Conservation (phyloP, 2,329 filamentous ascomycete species). For the Fusarium staphyleae region DNA sequence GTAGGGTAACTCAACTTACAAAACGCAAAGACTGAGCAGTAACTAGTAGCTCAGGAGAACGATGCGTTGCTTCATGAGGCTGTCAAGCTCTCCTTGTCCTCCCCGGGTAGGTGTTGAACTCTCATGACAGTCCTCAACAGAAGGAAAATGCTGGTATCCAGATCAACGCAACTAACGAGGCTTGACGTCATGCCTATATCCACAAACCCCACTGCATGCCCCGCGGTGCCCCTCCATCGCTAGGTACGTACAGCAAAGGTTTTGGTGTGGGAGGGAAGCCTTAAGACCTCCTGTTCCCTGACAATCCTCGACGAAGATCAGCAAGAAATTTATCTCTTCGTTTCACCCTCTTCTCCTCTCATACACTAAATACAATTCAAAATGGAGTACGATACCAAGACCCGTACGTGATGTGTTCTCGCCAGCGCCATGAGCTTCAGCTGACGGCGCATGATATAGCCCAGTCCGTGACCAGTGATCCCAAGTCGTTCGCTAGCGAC, state of each 20-base stretch:
- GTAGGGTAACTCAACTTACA: neutral
- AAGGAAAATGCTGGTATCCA: conserved; percentile 27
- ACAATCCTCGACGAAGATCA: conserved; percentile 15
- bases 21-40: neutral
- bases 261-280: conserved; percentile 13
- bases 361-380: conserved; percentile 13
- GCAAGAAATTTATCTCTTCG: conserved; percentile 1
- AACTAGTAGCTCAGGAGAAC: too few relatives aligned
- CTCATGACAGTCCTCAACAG: neutral
- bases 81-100: neutral
- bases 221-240: conserved; percentile 42
- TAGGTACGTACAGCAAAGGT: conserved; percentile 1
- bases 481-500: conserved; percentile 83
- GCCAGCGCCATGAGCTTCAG: neutral
- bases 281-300: conserved; percentile 17
- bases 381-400: conserved; percentile 81
- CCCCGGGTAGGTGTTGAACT: neutral
- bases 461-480: conserved; percentile 80
- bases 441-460: conserved; percentile 56
- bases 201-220: conserved; percentile 36
- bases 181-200: conserved; percentile 41
- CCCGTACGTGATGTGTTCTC: conserved; percentile 58
- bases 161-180: conserved; percentile 25
- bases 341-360: neutral
- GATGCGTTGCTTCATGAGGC: neutral